Conservation (phyloP, 768 basidiomycete species). For the Brasilioporus rufonigricans region DNA sequence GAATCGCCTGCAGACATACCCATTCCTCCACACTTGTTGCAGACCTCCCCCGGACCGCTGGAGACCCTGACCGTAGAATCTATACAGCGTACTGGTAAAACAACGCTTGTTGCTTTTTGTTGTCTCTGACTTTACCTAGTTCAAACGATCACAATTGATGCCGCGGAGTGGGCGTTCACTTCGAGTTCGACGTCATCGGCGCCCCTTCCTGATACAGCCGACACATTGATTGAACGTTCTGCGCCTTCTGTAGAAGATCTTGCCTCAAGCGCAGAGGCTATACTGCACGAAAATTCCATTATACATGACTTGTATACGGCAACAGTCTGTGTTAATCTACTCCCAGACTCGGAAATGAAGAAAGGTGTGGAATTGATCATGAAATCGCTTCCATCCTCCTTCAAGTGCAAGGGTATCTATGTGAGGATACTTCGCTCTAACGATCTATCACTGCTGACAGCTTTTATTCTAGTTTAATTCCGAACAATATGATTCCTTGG, state of each 20-base stretch:
- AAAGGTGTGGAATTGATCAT: slow-evolving; percentile 6
- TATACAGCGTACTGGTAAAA: slow-evolving; percentile 8
- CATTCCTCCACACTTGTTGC: slow-evolving; percentile 1
- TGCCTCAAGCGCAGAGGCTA: background rate
- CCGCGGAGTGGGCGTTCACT: background rate
- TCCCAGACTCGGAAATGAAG: slow-evolving; percentile 3
- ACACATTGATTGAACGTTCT: background rate
- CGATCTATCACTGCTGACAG: background rate
- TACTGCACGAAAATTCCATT: background rate
- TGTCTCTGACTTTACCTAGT: slow-evolving; percentile 4
- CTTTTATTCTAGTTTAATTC: slow-evolving; percentile 8
- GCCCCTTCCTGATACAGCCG: background rate
- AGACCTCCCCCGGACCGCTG: background rate
- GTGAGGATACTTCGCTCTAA: background rate
- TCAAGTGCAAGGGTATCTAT: slow-evolving; percentile 10
- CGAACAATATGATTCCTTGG: slow-evolving; percentile 2
- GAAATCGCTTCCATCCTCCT: slow-evolving; percentile 6
- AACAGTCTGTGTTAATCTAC: background rate
- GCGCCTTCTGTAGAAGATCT: background rate
- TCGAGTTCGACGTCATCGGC: background rate
- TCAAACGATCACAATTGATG: slow-evolving; percentile 9
- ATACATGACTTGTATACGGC: slow-evolving; percentile 16
- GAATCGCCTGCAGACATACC: background rate
- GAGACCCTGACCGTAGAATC: slow-evolving; percentile 1
- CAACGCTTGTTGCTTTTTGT: background rate